Conservation (phyloP, 495 filamentous ascomycete species). For the Hapsidospora chrysogenum region DNA sequence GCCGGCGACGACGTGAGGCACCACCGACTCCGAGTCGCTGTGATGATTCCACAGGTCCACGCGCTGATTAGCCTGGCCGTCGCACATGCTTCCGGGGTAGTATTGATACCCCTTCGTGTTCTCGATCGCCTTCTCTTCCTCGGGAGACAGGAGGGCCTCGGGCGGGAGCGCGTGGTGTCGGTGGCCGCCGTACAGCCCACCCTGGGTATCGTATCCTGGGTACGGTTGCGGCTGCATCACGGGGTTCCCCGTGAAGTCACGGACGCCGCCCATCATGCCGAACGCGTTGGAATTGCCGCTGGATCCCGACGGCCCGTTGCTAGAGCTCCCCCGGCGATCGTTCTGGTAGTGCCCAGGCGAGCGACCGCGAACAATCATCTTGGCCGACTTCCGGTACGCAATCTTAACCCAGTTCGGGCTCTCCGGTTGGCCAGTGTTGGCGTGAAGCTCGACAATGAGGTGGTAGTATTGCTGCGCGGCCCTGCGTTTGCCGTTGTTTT, state of each 20-base stretch:
- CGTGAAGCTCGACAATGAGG: slow-evolving; percentile 76
- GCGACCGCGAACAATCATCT: slow-evolving; percentile 85
- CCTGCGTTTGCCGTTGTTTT: slow-evolving; percentile 86
- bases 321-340: slow-evolving; percentile 56
- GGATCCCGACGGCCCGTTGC: slow-evolving; percentile 52
- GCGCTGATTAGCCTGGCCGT: slow-evolving; percentile 16
- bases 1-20: slow-evolving; percentile 3
- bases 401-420: slow-evolving; percentile 53
- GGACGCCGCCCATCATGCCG: slow-evolving; percentile 15
- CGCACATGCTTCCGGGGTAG: slow-evolving; percentile 27
- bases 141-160: slow-evolving; percentile 25
- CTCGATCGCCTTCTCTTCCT: slow-evolving; percentile 27
- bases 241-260: slow-evolving; percentile 18
- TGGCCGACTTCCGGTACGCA: slow-evolving; percentile 59
- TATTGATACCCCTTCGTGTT: slow-evolving; percentile 28
- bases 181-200: slow-evolving; percentile 16
- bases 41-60: slow-evolving; percentile 25
- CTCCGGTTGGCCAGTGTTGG: slow-evolving; percentile 41
- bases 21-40: slow-evolving; percentile 8
- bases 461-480: slow-evolving; percentile 93
- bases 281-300: slow-evolving; percentile 25
- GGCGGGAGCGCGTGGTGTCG: slow-evolving; percentile 26
- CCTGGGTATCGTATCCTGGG: slow-evolving; percentile 19
- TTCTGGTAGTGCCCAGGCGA: slow-evolving; percentile 89
- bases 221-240: slow-evolving; percentile 14